Evolutionary conservation across 169 alveolate species (phyloP).

Genomic region (Cystoisospora suis): DNA sequence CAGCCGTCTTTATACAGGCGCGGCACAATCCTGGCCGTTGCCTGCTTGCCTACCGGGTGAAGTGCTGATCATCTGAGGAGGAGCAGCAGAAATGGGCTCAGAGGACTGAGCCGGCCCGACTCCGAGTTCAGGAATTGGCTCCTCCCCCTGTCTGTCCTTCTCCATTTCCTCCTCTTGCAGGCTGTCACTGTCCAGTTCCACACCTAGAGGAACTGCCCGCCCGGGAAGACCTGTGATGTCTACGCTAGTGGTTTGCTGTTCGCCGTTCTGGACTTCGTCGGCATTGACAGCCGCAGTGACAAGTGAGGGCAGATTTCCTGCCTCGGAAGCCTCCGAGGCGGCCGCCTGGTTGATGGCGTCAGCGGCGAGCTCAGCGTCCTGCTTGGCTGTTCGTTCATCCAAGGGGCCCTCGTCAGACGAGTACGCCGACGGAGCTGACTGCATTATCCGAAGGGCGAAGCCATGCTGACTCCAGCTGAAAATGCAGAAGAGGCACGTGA

Average conservation of each 20-base stretch:
- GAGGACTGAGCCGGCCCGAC: constrained; percentile 27
- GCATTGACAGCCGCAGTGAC: not conserved
- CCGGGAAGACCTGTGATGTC: not conserved
- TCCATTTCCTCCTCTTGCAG: not conserved
- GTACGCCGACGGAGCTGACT: too few species aligned
- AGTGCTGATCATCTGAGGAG: not conserved
- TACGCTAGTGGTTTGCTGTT: not conserved
- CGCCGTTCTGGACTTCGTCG: not conserved
- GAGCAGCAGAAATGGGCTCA: not conserved
- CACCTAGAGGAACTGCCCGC: not conserved
- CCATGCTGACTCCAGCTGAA: too few species aligned
- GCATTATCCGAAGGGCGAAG: too few species aligned
- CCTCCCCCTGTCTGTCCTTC: not conserved
- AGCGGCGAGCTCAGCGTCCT: not conserved
- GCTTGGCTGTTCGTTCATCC: not conserved
- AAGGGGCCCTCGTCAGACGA: constrained; percentile 7
- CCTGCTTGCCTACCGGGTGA: not conserved
- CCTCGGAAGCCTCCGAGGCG: not conserved
- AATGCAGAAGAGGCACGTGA: too few species aligned
- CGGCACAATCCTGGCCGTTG: not conserved
- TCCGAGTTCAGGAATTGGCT: not conserved
- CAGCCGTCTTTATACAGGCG: not conserved
- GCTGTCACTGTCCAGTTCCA: not conserved
- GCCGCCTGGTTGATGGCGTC: not conserved
- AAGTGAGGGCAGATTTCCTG: not conserved